Conservation (phyloP, 129 eudicot species). For the Saposhnikovia divaricata region DNA sequence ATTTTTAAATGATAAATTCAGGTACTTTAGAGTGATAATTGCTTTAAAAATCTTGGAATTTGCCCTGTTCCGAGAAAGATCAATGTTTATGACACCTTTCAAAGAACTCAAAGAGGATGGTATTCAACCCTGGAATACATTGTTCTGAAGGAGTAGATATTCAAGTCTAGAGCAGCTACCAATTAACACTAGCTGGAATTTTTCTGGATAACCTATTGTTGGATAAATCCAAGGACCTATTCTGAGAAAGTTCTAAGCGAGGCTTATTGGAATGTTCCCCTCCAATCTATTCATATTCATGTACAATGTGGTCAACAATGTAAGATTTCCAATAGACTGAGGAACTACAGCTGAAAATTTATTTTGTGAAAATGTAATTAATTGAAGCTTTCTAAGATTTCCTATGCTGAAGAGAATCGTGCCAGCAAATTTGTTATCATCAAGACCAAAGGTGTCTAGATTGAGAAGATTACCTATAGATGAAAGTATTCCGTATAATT, state of each 20-base stretch:
- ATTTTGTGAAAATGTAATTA: background rate
- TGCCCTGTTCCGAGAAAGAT: conserved; percentile 12
- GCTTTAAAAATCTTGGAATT: conserved; percentile 7
- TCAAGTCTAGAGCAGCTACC: conserved; percentile 9
- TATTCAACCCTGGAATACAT: background rate
- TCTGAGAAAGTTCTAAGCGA: background rate
- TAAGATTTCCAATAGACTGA: conserved; percentile 1
- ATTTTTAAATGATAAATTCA: background rate
- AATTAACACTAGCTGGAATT: conserved; percentile 8
- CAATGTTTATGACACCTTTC: background rate
- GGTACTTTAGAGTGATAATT: background rate
- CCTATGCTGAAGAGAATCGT: conserved; percentile 10
- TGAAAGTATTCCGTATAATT: conserved; percentile 22
- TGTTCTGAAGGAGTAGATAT: background rate
- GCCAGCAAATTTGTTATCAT: conserved; percentile 19
- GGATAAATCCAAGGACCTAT: conserved; percentile 6
- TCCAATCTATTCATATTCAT: background rate
- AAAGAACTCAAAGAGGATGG: background rate
- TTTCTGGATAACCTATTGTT: background rate
- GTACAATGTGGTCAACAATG: background rate
- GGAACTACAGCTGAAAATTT: conserved; percentile 7
- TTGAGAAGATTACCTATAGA: conserved; percentile 25
- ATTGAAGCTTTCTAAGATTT: background rate
- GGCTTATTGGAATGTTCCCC: background rate
- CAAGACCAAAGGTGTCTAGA: conserved; percentile 12